A percentile compares a stretch with the other conserved stretches of the same genome.
These are phyloP conservation scores for Pseudogymnoascus sp. DNA, from an alignment of 2,329 filamentous ascomycete species.

Conservation along the genomic window DNA sequence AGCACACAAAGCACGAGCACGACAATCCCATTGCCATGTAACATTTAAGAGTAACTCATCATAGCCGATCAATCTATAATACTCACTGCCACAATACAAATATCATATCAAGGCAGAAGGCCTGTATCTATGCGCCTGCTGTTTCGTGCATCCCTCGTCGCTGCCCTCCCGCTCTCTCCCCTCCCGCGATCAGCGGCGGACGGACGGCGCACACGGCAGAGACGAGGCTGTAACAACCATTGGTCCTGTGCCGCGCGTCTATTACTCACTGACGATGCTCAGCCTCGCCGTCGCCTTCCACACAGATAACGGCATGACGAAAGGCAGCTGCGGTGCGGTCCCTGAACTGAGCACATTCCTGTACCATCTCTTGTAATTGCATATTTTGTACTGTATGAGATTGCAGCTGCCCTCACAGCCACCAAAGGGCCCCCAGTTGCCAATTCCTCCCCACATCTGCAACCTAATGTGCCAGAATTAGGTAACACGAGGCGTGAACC, in stretches of 20 bases:
- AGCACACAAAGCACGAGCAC: neutral
- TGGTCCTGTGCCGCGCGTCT: slow-evolving; percentile 10
- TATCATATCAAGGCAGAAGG: neutral
- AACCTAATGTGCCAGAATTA: slow-evolving; percentile 2
- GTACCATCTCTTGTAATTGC: neutral
- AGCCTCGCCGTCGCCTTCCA: slow-evolving; percentile 8
- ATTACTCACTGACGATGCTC: slow-evolving; percentile 3
- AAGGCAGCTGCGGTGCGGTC: slow-evolving; percentile 5
- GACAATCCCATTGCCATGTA: neutral
- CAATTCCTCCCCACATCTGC: neutral
- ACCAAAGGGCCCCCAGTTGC: neutral
- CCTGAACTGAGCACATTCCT: neutral
- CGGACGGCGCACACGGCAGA: neutral
- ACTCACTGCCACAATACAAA: neutral
- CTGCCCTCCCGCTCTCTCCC: neutral
- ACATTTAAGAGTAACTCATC: neutral
- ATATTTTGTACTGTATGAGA: neutral
- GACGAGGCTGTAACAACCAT: slow-evolving; percentile 7
- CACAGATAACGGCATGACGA: slow-evolving; percentile 3
- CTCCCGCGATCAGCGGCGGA: neutral
- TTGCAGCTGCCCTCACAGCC: neutral
- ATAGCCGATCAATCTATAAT: neutral
- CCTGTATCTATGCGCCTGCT: too few relatives aligned
- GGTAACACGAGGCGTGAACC: slow-evolving; percentile 5
- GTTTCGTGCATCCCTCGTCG: neutral